Evolutionary conservation across 2,329 filamentous ascomycete genomes (phyloP), one percentile per base, ranked within the genome.

Genomic region (Metarhizium sp.): DNA sequence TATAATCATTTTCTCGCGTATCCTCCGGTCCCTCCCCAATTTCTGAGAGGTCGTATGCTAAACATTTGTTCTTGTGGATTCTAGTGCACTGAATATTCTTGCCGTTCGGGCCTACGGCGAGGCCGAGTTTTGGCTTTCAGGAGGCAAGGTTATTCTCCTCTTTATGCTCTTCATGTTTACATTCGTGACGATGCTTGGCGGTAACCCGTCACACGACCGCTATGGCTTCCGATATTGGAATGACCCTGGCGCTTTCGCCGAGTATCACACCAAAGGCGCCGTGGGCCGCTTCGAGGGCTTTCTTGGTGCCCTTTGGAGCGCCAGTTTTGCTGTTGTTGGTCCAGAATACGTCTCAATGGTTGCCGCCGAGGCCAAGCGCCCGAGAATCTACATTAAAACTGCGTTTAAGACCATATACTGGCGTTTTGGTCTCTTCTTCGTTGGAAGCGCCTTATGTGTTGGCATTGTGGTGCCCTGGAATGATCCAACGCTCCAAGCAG

Each of bases 121-220:
- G 66, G 80, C 85, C 11, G 88, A 92, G 64, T 92, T 92, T 63
- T 85, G 79, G 78, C 72, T 84, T 3, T 78, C 80, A 2, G 71
- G 70, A 43, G 82, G 83, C 59, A 88, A 88, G 66, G 76, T 88
- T 38, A 67, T 88, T 25, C 75, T 88, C 50, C 86, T 87, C 61
- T 73, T 85, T 57, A 81, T 84, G 13, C 74, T 89, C 53, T 85
- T 90, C 67, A 71, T 77, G 63, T 91, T 87, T 70, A 91, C 88
- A n/a, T 87, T 92, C 64, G 77, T 92, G 61, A 85, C 83, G 51
- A 90, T 91, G 85, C 74, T 90, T 7, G 88, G 88, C 40, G 88
- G 86, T 34, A 92, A 92, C 61, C 88, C 88, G 0, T 66, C 82
- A 6, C 73, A 81, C 50, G 85, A 88, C 62, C 75, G 81, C 2